Evolutionary conservation across 108 stramenopile genomes (phyloP).

Genomic region (Stephanodiscus triporus): DNA sequence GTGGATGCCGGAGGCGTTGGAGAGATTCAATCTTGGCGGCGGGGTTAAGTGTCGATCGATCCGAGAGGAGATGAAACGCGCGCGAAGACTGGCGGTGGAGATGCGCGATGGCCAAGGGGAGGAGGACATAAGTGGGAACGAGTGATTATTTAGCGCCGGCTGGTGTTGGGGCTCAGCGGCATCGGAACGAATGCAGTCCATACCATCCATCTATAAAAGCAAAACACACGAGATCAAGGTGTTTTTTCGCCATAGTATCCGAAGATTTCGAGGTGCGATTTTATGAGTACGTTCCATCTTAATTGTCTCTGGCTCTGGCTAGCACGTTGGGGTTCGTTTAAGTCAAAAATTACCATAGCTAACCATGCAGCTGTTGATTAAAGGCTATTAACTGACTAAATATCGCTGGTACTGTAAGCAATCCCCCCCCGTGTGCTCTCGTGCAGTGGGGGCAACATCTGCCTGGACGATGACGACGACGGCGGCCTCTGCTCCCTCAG

Average conservation of each 20-base stretch:
- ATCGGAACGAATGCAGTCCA: too few relatives aligned
- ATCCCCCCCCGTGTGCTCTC: slow-evolving; percentile 4
- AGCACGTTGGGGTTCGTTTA: too few relatives aligned
- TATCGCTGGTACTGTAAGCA: background rate
- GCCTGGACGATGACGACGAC: background rate
- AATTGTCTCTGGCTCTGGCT: too few relatives aligned
- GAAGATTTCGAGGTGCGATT: too few relatives aligned
- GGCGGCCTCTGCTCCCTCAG: background rate
- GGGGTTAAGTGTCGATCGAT: slow-evolving; percentile 63
- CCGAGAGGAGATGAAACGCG: slow-evolving; percentile 60
- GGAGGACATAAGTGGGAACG: slow-evolving; percentile 10
- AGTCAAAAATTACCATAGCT: background rate
- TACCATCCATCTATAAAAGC: too few relatives aligned
- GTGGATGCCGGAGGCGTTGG: slow-evolving; percentile 71
- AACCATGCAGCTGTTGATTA: background rate
- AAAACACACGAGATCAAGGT: too few relatives aligned
- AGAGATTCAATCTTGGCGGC: slow-evolving; percentile 49
- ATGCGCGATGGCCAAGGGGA: slow-evolving; percentile 8
- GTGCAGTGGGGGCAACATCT: slow-evolving; percentile 5
- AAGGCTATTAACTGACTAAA: background rate
- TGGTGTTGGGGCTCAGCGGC: too few relatives aligned
- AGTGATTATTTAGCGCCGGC: too few relatives aligned
- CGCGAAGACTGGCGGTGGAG: slow-evolving; percentile 53
- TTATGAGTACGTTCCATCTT: too few relatives aligned
- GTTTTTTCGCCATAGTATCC: too few relatives aligned